Conservation (phyloP, 2,329 filamentous ascomycete species). For the Phyllachora maydis region DNA sequence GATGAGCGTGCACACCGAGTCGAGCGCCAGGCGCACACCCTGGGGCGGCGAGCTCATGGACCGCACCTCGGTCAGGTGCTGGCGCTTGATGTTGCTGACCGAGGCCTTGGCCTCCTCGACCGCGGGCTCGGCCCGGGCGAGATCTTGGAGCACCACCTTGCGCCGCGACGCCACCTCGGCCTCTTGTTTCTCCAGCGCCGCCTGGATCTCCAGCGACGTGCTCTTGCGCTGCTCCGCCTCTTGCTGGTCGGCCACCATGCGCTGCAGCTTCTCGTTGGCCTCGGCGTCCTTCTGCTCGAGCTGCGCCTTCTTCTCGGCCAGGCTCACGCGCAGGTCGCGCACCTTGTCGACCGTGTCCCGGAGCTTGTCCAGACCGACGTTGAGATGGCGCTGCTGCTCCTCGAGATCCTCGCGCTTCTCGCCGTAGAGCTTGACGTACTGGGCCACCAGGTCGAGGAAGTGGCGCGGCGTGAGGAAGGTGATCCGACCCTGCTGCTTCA, state of each 20-base stretch:
- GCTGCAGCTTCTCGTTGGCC: slow-evolving; percentile 90
- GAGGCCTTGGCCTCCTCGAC: slow-evolving; percentile 86
- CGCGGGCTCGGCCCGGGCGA: slow-evolving; percentile 81
- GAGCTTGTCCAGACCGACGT: slow-evolving; percentile 93
- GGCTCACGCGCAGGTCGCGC: slow-evolving; percentile 68
- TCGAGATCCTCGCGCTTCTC: slow-evolving; percentile 97
- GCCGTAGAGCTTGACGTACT: slow-evolving; percentile 93
- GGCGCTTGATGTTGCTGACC: slow-evolving; percentile 95
- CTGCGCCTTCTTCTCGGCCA: slow-evolving; percentile 87
- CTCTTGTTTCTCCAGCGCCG: slow-evolving; percentile 73
- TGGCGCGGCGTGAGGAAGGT: slow-evolving; percentile 93
- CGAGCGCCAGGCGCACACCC: slow-evolving; percentile 78
- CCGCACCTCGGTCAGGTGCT: slow-evolving; percentile 90
- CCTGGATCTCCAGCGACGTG: slow-evolving; percentile 75
- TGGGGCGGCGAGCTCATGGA: slow-evolving; percentile 88
- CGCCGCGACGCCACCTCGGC: slow-evolving; percentile 64
- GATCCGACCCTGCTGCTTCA: slow-evolving; percentile 78
- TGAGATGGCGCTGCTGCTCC: slow-evolving; percentile 94
- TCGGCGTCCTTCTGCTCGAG: slow-evolving; percentile 86
- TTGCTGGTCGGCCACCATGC: slow-evolving; percentile 89
- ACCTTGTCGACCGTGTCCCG: slow-evolving; percentile 96
- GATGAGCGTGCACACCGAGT: slow-evolving; percentile 89
- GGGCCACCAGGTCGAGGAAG: slow-evolving; percentile 93
- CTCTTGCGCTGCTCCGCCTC: slow-evolving; percentile 85
- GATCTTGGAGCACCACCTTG: slow-evolving; percentile 69